phyloP scores from a whole-genome alignment of 805 yeast species.

The Candida bentonensis region DNA sequence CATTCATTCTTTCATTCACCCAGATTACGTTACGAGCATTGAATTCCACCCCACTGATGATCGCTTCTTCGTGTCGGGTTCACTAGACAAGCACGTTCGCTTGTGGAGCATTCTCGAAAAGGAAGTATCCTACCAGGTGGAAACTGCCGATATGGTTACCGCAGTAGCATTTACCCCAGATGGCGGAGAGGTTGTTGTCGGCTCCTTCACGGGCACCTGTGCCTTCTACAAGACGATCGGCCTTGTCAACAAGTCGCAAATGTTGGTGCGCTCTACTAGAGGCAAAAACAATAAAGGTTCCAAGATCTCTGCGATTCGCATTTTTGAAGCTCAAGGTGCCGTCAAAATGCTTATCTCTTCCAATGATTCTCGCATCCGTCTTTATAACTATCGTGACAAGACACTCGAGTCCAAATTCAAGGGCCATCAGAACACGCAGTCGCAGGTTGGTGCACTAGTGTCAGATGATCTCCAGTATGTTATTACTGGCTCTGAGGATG shows the following conservation, averaged over 20 bases:
- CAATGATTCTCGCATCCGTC: constrained; percentile 66
- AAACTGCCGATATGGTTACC: constrained; percentile 55
- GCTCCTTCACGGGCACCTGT: constrained; percentile 67
- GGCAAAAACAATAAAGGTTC: constrained; percentile 29
- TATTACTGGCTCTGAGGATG: constrained; percentile 77
- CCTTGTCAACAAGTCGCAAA: constrained; percentile 36
- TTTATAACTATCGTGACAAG: constrained; percentile 41
- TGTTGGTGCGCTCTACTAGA: constrained; percentile 22
- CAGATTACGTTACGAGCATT: constrained; percentile 73
- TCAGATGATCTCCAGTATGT: constrained; percentile 46
- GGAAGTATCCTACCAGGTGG: constrained; percentile 43
- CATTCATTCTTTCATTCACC: constrained; percentile 50
- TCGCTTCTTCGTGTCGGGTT: constrained; percentile 71
- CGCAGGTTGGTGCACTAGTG: constrained; percentile 55
- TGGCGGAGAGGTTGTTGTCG: constrained; percentile 45
- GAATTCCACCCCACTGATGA: constrained; percentile 78
- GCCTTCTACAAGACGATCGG: constrained; percentile 50
- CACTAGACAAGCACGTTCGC: constrained; percentile 59
- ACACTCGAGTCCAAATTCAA: constrained; percentile 52
- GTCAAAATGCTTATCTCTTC: constrained; percentile 48
- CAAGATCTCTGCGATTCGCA: constrained; percentile 64
- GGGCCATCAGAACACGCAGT: constrained; percentile 57
- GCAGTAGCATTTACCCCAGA: constrained; percentile 61
- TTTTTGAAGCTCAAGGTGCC: constrained; percentile 20
- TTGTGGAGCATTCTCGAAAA: constrained; percentile 79